Evolutionary conservation across 176 grass and related monocot species (phyloP).

Genomic region (Olyra latifolia): DNA sequence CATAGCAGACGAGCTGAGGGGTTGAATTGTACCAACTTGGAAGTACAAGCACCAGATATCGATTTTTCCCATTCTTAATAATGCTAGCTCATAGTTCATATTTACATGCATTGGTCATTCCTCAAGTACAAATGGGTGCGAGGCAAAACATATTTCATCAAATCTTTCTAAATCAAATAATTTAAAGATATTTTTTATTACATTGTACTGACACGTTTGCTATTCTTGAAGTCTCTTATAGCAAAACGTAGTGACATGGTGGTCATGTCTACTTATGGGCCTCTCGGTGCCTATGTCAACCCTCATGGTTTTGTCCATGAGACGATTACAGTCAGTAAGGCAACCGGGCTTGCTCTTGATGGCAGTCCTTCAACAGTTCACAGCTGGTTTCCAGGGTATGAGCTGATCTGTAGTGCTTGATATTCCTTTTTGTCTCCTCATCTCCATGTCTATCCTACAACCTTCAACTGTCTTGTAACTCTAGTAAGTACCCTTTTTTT

Average conservation of each 20-base stretch:
- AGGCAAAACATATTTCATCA: not conserved
- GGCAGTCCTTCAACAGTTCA: slow-evolving; percentile 46
- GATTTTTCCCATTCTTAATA: not conserved
- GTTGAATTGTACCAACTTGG: too few relatives aligned
- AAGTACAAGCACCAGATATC: too few relatives aligned
- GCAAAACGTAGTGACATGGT: slow-evolving; percentile 90
- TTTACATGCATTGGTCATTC: not conserved
- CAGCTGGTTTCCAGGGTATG: slow-evolving; percentile 99
- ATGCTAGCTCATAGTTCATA: slow-evolving; percentile 2
- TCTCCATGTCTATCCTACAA: not conserved
- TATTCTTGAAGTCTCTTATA: slow-evolving; percentile 52
- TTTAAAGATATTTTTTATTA: not conserved
- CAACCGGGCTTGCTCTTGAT: slow-evolving; percentile 52
- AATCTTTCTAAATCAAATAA: slow-evolving; percentile 1
- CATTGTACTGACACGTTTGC: slow-evolving; percentile 17
- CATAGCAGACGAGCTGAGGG: too few relatives aligned
- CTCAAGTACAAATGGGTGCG: not conserved
- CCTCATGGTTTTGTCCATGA: slow-evolving; percentile 80
- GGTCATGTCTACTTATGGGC: slow-evolving; percentile 86
- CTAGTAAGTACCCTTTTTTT: not conserved
- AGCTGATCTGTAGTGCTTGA: not conserved
- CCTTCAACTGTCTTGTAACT: not conserved
- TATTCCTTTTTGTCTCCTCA: not conserved
- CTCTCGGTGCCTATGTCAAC: slow-evolving; percentile 87
- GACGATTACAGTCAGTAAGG: slow-evolving; percentile 70